Evolutionary conservation across 2,329 filamentous ascomycete species (phyloP).

Genomic region (Fusarium armeniacum): DNA sequence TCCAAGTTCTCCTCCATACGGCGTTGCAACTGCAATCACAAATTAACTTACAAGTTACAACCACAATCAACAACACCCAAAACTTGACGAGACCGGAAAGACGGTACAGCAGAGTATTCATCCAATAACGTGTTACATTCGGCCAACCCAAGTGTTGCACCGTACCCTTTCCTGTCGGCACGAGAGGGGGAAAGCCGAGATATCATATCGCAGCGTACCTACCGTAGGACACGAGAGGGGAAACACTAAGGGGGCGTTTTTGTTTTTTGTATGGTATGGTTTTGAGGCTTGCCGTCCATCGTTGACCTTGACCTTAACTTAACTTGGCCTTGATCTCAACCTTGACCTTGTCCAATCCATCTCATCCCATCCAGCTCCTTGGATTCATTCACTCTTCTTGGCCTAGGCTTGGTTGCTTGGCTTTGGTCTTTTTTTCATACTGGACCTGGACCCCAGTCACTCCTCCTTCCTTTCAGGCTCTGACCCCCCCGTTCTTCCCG

Average conservation of each 20-base stretch:
- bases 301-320: constrained; percentile 27
- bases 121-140: constrained; percentile 2
- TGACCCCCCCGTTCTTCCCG: constrained; percentile 19
- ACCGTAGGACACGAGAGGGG: constrained; percentile 43
- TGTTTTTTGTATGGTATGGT: constrained; percentile 9
- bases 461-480: constrained; percentile 12
- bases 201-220: constrained; percentile 23
- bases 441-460: constrained; percentile 16
- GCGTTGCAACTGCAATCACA: constrained; percentile 20
- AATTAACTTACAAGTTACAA: constrained; percentile 15
- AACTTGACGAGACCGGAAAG: constrained; percentile 7
- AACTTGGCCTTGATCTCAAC: constrained; percentile 19
- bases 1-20: constrained; percentile 6
- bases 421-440: constrained; percentile 10
- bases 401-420: constrained; percentile 26
- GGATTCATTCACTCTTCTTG: constrained; percentile 30
- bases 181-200: constrained; percentile 41
- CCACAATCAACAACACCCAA: constrained; percentile 5
- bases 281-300: constrained; percentile 38
- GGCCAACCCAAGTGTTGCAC: constrained; percentile 2
- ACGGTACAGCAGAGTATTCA: constrained; percentile 6
- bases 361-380: constrained; percentile 37
- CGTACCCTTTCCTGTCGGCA: constrained; percentile 12
- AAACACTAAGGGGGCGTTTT: constrained; percentile 42
- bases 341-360: constrained; percentile 40